Base-by-base conservation (phyloP, 176 grass and related monocot genomes). In the Hsuehochloa calcarea region DNA sequence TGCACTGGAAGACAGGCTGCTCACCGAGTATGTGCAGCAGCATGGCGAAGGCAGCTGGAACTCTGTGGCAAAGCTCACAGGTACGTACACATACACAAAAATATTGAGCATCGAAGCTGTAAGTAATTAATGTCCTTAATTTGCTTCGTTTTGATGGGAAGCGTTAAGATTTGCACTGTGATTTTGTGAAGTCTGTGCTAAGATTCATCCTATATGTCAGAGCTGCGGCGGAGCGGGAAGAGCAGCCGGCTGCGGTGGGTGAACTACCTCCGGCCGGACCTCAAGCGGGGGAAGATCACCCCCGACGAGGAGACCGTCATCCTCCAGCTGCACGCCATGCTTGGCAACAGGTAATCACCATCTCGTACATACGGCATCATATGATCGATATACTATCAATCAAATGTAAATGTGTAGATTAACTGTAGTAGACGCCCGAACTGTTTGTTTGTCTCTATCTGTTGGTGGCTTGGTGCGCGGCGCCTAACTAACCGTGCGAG, bases 41-140 rank as follows among this genome's bases (percentile, higher is more conserved):
- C 93, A 96, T 45, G 97, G 93, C 71, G 97, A 96, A 58, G 97
- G 97, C 40, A 81, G 93, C 88, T 96, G 97, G 97, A 99, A 94
- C 89, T 99, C 97, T 4, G 93, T 99, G 29, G 89, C 97, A 34
- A 92, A 99, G 73, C 34, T 92, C 44, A 96, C 97, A 43, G 95
- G 95, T 94, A 38, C 6, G 31, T 63, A 9, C 22, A 1, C 10
- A 26, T 0, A 59, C 56, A 25, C 56, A 25, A 60, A 12, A n/a
- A 60, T 26, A 60, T 54, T 25, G 62, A 77, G 9, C 61, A 34
- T 64, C 13, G 2, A 34, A 16, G 25, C 26, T 34, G 27, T 16
- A 16, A 31, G 54, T 16, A 16, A 31, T 65, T 63, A 26, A 3
- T 38, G 67, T 71, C 40, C 13, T 29, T 17, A 72, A 15, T 55